These are phyloP conservation scores for Blastocystis sp. DNA, from an alignment of 352 stramenopile genomes.

Conservation along the genomic window DNA sequence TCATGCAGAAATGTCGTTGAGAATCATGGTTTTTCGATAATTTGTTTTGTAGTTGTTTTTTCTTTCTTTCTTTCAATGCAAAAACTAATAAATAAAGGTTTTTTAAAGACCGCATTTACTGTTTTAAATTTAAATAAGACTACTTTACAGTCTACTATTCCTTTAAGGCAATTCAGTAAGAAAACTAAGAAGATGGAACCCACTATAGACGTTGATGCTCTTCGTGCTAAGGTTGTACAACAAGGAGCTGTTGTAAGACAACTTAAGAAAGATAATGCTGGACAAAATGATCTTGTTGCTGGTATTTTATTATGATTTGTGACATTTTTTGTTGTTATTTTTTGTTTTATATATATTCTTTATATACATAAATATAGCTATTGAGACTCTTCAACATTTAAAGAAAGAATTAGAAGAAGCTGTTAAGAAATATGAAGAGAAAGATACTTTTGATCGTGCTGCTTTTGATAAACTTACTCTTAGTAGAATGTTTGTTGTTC, in stretches of 20 bases:
- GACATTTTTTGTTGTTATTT: background rate
- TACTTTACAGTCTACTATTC: too few relatives aligned
- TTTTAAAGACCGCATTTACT: too few relatives aligned
- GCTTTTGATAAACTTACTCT: slow-evolving; percentile 86
- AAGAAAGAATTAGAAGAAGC: slow-evolving; percentile 62
- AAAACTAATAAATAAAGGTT: too few relatives aligned
- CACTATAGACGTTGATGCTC: slow-evolving; percentile 66
- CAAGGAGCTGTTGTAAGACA: slow-evolving; percentile 75
- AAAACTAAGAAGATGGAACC: too few relatives aligned
- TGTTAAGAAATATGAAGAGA: slow-evolving; percentile 55
- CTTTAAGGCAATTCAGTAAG: too few relatives aligned
- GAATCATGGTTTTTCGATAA: too few relatives aligned
- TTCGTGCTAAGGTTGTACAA: slow-evolving; percentile 75
- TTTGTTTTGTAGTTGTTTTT: too few relatives aligned
- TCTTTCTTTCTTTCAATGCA: too few relatives aligned
- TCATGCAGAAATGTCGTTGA: too few relatives aligned
- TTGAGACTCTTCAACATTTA: slow-evolving; percentile 71
- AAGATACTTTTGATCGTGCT: slow-evolving; percentile 57
- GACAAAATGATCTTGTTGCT: slow-evolving; percentile 10
- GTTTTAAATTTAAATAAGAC: too few relatives aligned
- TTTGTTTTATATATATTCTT: background rate
- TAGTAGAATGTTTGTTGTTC: slow-evolving; percentile 96
- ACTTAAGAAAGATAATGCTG: slow-evolving; percentile 77
- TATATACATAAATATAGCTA: slow-evolving; percentile 44
- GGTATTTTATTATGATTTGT: background rate